Evolutionary conservation across 495 filamentous ascomycete species (phyloP).

Genomic region (Niebla homalea): DNA sequence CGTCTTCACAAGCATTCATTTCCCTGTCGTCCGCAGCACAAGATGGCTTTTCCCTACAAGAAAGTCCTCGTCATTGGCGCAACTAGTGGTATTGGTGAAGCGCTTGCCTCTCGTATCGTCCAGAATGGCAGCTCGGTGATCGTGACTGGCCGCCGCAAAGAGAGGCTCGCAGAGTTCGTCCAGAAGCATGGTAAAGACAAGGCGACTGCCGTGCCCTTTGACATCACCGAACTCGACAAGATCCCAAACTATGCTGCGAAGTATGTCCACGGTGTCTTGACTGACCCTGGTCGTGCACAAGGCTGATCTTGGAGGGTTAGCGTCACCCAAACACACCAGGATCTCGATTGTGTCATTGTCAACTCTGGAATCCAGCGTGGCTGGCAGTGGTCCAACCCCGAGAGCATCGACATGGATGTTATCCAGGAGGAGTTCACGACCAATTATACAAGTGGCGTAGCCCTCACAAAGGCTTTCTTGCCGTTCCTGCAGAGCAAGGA

Average conservation of each 20-base stretch:
- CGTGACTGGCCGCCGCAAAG: slow-evolving; percentile 49
- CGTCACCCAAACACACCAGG: slow-evolving; percentile 42
- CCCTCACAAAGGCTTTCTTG: slow-evolving; percentile 48
- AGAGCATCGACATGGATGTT: slow-evolving; percentile 37
- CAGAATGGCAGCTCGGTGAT: slow-evolving; percentile 47
- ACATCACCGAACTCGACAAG: slow-evolving; percentile 47
- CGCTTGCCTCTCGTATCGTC: slow-evolving; percentile 50
- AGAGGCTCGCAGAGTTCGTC: slow-evolving; percentile 50
- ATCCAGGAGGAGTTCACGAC: slow-evolving; percentile 46
- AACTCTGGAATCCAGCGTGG: slow-evolving; percentile 35
- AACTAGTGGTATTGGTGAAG: slow-evolving; percentile 57
- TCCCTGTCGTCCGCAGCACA: background rate
- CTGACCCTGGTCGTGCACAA: background rate
- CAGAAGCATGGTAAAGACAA: slow-evolving; percentile 44
- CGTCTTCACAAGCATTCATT: no score
- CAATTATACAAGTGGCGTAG: slow-evolving; percentile 54
- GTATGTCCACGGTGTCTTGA: slow-evolving; percentile 15
- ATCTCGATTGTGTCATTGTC: slow-evolving; percentile 28
- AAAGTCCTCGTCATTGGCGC: slow-evolving; percentile 59
- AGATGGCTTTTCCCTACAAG: slow-evolving; percentile 50
- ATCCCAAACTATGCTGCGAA: slow-evolving; percentile 42
- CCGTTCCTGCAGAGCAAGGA: slow-evolving; percentile 44
- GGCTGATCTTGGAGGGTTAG: slow-evolving; percentile 16
- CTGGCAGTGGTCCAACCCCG: slow-evolving; percentile 49
- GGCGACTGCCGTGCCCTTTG: slow-evolving; percentile 39